Evolutionary conservation across 1,284 basidiomycete species (phyloP).

Genomic region (Mrakiaceae sp.): DNA sequence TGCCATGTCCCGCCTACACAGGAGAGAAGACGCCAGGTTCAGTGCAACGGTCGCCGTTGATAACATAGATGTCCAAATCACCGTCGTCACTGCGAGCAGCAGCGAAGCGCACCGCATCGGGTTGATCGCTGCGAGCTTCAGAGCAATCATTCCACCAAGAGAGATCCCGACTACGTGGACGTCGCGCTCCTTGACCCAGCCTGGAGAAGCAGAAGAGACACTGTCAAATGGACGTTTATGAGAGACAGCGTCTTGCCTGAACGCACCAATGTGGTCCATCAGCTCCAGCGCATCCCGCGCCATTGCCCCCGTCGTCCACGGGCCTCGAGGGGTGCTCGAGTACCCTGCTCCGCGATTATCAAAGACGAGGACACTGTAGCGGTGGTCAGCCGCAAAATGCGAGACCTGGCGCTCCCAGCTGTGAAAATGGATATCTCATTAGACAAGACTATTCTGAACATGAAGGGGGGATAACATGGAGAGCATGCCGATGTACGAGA

Average conservation of each 20-base stretch:
- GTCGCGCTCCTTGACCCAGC: background rate
- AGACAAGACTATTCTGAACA: too few relatives aligned
- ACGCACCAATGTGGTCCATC: background rate
- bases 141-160: constrained; percentile 14
- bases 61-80: background rate
- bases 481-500: background rate
- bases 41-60: too few relatives aligned
- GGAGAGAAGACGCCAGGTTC: too few relatives aligned
- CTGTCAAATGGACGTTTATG: background rate
- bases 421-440: too few relatives aligned
- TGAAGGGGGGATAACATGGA: too few relatives aligned
- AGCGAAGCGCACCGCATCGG: constrained; percentile 1
- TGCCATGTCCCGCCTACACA: constrained; percentile 4
- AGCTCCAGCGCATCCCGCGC: background rate
- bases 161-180: constrained; percentile 10
- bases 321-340: constrained; percentile 5
- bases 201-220: background rate
- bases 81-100: background rate
- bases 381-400: background rate
- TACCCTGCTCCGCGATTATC: constrained; percentile 8
- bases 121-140: background rate
- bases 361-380: constrained; percentile 5
- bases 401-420: constrained; percentile 9
- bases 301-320: constrained; percentile 7
- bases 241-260: background rate